Evolutionary conservation across 106 monocot genomes (phyloP), one percentile per base, ranked within the genome.

Genomic region (Dendrobium catenatum): DNA sequence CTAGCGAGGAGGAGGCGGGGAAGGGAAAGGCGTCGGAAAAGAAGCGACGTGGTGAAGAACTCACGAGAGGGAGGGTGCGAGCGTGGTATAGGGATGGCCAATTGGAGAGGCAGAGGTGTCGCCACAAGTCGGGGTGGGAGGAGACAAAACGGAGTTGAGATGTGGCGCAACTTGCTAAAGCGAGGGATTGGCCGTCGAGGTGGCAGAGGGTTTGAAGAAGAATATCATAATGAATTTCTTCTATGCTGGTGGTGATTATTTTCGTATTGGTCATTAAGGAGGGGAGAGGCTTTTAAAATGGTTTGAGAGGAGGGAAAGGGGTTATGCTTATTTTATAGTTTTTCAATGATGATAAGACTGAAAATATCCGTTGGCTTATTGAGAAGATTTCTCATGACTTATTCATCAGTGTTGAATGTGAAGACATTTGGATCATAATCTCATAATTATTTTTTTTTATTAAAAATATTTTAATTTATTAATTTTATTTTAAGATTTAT

Each of bases 151-250:
- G 94, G 81, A 97, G 85, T 59, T 43, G 79, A 26, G 90, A 17
- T 77, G 81, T 76, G 83, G 89, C 55, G 86, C 88, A 89, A 76
- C 85, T 75, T 44, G 85, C 80, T 2, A 88, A 81, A 24, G 97
- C 92, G 13, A 97, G 89, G 10, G 89, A 47, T 0, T 86, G 85
- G 16, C 92, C 94, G 79, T 94, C 92, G 26, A 97, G 90, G 66
- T 15, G 85, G 17, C 79, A 46, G 67, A 97, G 90, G 24, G 80
- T 82, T 9, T 26, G 78, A 24, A 51, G 73, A 6, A 96, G 81
- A 44, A 96, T 76, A 86, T 96, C 96, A n/a, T 72, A 27, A 78
- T 90, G 89, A 68, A 96, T 81, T 83, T 96, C 94, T 3, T 90
- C 86, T 11, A 96, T 86, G 42, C 64, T 26, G 26, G 26, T 26